Conservation (phyloP, 2,329 filamentous ascomycete species). For the Ophiostoma sp. region DNA sequence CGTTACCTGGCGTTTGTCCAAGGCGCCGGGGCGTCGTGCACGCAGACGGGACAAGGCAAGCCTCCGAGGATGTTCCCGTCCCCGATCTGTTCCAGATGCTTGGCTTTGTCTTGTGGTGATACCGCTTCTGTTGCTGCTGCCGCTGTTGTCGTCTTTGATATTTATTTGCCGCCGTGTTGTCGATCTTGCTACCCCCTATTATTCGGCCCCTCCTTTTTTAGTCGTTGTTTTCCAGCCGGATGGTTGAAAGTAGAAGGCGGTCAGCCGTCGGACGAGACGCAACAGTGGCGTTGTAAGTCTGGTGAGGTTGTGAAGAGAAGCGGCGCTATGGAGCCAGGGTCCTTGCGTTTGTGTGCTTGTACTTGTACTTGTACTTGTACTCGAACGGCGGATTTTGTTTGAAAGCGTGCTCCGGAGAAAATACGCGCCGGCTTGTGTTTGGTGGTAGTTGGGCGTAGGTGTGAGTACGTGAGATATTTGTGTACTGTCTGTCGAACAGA, state of each 20-base stretch:
- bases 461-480: background rate
- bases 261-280: slow-evolving; percentile 13
- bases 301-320: background rate
- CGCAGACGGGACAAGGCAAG: background rate
- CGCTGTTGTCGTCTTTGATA: background rate
- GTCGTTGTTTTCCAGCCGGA: background rate
- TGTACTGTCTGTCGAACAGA: background rate
- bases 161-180: background rate
- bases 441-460: background rate
- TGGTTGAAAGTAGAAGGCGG: slow-evolving; percentile 12
- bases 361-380: background rate
- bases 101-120: background rate
- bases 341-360: background rate
- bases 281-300: background rate
- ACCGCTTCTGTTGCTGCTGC: background rate
- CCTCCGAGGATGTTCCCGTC: background rate
- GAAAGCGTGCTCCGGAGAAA: background rate
- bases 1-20: background rate
- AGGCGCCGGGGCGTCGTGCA: background rate
- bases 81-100: background rate
- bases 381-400: background rate
- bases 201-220: background rate
- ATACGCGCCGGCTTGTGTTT: background rate
- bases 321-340: slow-evolving; percentile 5
- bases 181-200: slow-evolving; percentile 6